Conservation (phyloP, 345 rosid genomes). For the Arabidopsis thaliana region DNA sequence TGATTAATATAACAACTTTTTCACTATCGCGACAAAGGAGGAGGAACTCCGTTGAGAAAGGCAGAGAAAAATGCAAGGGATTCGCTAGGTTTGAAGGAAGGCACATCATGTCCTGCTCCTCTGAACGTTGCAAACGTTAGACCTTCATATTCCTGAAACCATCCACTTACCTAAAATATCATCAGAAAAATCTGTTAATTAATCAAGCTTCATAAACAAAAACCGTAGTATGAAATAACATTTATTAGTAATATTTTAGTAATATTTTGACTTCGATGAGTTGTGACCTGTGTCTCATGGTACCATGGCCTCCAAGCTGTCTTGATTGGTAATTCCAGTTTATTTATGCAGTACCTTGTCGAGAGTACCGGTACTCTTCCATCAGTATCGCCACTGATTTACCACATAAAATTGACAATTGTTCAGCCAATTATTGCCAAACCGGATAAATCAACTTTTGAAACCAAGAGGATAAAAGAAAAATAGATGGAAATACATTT, state of each 20-base stretch:
- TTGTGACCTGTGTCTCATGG: conserved; percentile 66
- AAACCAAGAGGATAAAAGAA: background rate
- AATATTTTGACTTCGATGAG: background rate
- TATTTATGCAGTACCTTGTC: conserved; percentile 66
- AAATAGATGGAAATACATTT: background rate
- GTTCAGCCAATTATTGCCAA: background rate
- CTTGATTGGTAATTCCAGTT: conserved; percentile 60
- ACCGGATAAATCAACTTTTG: no score
- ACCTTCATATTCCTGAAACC: conserved; percentile 84
- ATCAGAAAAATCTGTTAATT: background rate
- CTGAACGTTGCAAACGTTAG: conserved; percentile 79
- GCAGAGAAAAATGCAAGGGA: conserved; percentile 76
- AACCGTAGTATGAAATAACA: background rate
- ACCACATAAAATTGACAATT: background rate
- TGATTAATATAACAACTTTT: background rate
- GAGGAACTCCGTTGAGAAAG: conserved; percentile 61
- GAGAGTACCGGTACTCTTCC: conserved; percentile 86
- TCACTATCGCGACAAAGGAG: conserved; percentile 43
- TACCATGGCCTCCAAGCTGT: conserved; percentile 89
- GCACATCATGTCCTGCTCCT: conserved; percentile 98
- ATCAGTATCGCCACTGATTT: conserved; percentile 81
- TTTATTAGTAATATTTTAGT: background rate
- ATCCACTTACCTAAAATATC: conserved; percentile 76
- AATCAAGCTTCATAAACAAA: background rate
- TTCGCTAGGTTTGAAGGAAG: conserved; percentile 74